Percentiles rank a stretch among this genome's conserved stretches.
Evolutionary conservation across 805 yeast species (phyloP).

Genomic region (Pichia occidentalis): DNA sequence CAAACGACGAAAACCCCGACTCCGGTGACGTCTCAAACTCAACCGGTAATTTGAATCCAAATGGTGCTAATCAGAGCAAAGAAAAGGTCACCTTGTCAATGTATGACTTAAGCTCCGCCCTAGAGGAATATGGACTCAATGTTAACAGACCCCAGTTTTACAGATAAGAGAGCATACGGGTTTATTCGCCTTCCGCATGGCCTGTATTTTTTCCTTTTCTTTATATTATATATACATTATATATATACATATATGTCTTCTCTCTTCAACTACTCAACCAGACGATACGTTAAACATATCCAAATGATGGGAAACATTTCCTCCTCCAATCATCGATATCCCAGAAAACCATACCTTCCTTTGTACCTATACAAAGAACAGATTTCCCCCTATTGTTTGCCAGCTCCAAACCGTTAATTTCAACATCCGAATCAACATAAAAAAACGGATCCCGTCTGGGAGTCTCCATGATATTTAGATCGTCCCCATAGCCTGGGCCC

Average conservation of each 20-base stretch:
- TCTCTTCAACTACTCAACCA: too few relatives aligned
- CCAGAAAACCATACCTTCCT: conserved; percentile 66
- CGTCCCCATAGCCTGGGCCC: not conserved
- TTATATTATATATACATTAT: conserved; percentile 8
- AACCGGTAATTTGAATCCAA: conserved; percentile 11
- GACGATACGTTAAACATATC: conserved; percentile 31
- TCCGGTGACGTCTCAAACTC: conserved; percentile 23
- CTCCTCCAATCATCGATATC: conserved; percentile 59
- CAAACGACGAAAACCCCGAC: conserved; percentile 26
- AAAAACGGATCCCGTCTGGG: conserved; percentile 17
- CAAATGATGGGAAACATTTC: conserved; percentile 53
- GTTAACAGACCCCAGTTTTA: conserved; percentile 91
- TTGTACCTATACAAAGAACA: conserved; percentile 53
- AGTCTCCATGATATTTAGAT: conserved; percentile 4
- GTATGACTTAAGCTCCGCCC: conserved; percentile 88
- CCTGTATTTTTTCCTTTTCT: conserved; percentile 8
- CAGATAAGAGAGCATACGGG: conserved; percentile 40
- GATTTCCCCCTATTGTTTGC: conserved; percentile 38
- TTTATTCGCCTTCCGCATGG: not conserved
- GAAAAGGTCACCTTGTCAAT: conserved; percentile 78
- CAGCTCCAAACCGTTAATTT: conserved; percentile 60
- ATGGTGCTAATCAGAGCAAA: conserved; percentile 19
- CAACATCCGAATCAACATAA: conserved; percentile 29
- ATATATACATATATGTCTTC: not conserved
- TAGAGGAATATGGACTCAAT: conserved; percentile 78